Base-by-base conservation (phyloP, 257 asterid species). In the Solanum chaucha region DNA sequence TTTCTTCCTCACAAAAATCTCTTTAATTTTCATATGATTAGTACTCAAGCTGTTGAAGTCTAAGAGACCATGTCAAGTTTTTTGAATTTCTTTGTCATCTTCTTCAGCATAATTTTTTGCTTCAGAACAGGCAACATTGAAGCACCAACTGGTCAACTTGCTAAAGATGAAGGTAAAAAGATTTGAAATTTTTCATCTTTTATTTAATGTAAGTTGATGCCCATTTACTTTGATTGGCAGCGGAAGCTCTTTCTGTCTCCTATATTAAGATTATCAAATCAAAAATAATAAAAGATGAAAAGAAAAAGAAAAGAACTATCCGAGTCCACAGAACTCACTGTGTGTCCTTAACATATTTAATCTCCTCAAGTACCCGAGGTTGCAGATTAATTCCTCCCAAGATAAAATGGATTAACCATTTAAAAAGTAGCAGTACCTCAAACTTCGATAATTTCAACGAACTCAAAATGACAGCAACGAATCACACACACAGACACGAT, bases 171-270 rank as follows among this genome's bases (percentile, higher is more conserved):
- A 32, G 34, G 34, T 32, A 32, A 32, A 14, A 8, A 68, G 19
- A 17, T 22, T 26, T 22, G 3, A 48, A 44, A 19, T 44, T 70
- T 30, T 35, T 13, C 7, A 20, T 59, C 14, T 38, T 84, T 3
- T 35, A 71, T 38, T 36, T 36, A 38, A 38, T 38, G 24, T n/a
- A 10, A 11, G 61, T 65, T 84, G 80, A 84, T 61, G 5, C 2
- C 34, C 6, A 35, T 61, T 70, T 38, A 38, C 30, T 38, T 74
- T 75, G 58, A 38, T 38, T 75, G 88, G 89, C 92, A 94, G 95
- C 72, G 77, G 82, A 78, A 35, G 44, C 40, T 36, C 38, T 6
- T 6, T 9, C 1, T 36, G 2, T 36, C 40, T 36, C 40, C 8
- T 36, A 2, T 6, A 36, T 36, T 36, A 0, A 36, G 0, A 6